Conservation (phyloP, 768 basidiomycete genomes). For the Amanita exitialis region DNA sequence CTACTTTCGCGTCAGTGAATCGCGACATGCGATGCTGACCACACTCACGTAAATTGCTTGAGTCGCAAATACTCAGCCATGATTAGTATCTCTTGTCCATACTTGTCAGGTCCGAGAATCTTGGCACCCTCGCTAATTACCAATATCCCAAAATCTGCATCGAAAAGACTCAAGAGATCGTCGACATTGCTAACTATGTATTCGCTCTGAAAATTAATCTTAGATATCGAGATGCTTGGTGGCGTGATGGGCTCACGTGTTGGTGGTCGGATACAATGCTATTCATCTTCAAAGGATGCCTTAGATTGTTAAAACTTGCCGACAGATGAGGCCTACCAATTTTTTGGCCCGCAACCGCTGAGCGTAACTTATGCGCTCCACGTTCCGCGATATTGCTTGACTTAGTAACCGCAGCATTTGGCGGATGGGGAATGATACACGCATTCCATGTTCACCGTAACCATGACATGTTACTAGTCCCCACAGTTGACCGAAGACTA, state of each 20-base stretch:
- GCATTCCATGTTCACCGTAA: conserved; percentile 71
- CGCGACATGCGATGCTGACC: neutral
- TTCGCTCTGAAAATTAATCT: conserved; percentile 31
- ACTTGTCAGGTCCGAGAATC: conserved; percentile 56
- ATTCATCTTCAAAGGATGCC: conserved; percentile 41
- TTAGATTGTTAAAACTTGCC: neutral
- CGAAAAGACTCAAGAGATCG: conserved; percentile 68
- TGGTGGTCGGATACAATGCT: conserved; percentile 57
- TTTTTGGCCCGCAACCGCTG: conserved; percentile 67
- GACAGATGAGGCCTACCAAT: conserved; percentile 35
- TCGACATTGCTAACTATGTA: conserved; percentile 77
- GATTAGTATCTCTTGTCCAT: conserved; percentile 71
- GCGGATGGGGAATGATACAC: conserved; percentile 76
- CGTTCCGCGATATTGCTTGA: conserved; percentile 71
- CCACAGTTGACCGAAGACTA: conserved; percentile 74
- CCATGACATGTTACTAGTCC: conserved; percentile 73
- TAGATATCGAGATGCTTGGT: neutral
- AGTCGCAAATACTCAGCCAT: conserved; percentile 73
- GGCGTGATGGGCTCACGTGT: conserved; percentile 26
- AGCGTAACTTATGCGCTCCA: conserved; percentile 72
- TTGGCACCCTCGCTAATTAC: conserved; percentile 65
- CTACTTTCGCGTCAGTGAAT: conserved; percentile 19
- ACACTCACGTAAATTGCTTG: conserved; percentile 55
- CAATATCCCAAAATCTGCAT: conserved; percentile 66
- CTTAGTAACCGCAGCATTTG: conserved; percentile 75